phyloP scores from a whole-genome alignment of 805 yeast genomes.

The Clavispora vitiphila region DNA sequence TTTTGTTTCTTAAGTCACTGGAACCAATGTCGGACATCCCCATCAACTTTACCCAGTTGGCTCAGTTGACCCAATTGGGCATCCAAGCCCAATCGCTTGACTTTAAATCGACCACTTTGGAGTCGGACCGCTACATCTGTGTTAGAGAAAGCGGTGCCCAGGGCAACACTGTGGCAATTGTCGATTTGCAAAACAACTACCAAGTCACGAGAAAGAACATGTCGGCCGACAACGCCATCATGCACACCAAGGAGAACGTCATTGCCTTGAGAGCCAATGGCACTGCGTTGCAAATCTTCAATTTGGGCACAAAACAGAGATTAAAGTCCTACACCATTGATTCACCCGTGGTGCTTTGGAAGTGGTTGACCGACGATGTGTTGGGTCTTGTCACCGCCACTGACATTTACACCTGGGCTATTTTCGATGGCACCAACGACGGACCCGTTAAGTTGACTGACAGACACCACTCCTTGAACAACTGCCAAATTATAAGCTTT shows the following conservation, averaged over 20 bases:
- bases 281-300: slow-evolving; percentile 91
- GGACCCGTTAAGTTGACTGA: slow-evolving; percentile 81
- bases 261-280: slow-evolving; percentile 95
- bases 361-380: slow-evolving; percentile 71
- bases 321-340: slow-evolving; percentile 80
- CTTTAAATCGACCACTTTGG: slow-evolving; percentile 90
- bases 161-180: slow-evolving; percentile 89
- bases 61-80: slow-evolving; percentile 82
- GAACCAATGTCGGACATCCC: slow-evolving; percentile 60
- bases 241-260: slow-evolving; percentile 87
- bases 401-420: slow-evolving; percentile 73
- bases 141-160: slow-evolving; percentile 58
- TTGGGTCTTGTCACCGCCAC: slow-evolving; percentile 83
- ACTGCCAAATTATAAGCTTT: slow-evolving; percentile 86
- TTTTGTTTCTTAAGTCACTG: background rate
- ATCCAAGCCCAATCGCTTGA: slow-evolving; percentile 81
- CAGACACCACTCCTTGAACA: slow-evolving; percentile 73
- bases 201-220: slow-evolving; percentile 83
- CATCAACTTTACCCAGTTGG: slow-evolving; percentile 92
- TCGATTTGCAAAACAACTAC: slow-evolving; percentile 76
- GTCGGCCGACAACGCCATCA: slow-evolving; percentile 96
- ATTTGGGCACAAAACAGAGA: slow-evolving; percentile 80
- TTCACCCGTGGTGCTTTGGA: slow-evolving; percentile 93
- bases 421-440: slow-evolving; percentile 69
- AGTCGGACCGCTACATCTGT: slow-evolving; percentile 87